Evolutionary conservation across 2,329 filamentous ascomycete species (phyloP), one percentile per base, ranked within the genome.

Genomic region (Alternaria longipes): DNA sequence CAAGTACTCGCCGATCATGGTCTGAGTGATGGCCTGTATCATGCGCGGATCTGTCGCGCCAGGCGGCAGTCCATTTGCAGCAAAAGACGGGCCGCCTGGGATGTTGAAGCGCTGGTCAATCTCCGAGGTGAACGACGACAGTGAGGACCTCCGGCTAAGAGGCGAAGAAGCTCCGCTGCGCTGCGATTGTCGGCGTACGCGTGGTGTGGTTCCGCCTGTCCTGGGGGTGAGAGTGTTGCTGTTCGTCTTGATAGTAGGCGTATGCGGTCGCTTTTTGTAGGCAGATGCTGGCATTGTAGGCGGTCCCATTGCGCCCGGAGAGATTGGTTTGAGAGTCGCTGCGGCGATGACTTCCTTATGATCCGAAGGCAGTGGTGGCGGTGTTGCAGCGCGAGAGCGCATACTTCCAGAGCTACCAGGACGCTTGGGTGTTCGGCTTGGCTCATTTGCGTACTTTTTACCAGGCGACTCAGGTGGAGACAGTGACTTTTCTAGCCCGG

Each of bases 21-120:
- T 98, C 80, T 99, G 94, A 2, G 95, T 99, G 67, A 99, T 97
- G 50, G 95, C 95, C 81, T 97, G 93, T 69, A 99, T 98, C 93
- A 99, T 97, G 71, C 94, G 91, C 64, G 94, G 94, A 81, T 99
- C 95, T 5, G 93, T 97, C 65, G 87, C 87, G 20, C 75, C 73
- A 24, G 89, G 84, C 9, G 88, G 87, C 62, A 95, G 86, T 14
- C 89, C 90, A 47, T 83, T 79, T 28, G 84, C 82, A 42, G 63
- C 62, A 60, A 78, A 84, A 44, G 86, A 86, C 18, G 68, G 68
- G 16, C 65, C 64, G 32, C 70, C 83, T 52, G 86, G 86, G 59
- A 87, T 85, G 41, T 96, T 93, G 84, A 99, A 98, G 41, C 94
- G 88, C 61, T 90, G 89, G 72, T 99, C 95, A 20, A 99, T 83